Conservation (phyloP, 306 rosid species). For the Sicyos edulis region DNA sequence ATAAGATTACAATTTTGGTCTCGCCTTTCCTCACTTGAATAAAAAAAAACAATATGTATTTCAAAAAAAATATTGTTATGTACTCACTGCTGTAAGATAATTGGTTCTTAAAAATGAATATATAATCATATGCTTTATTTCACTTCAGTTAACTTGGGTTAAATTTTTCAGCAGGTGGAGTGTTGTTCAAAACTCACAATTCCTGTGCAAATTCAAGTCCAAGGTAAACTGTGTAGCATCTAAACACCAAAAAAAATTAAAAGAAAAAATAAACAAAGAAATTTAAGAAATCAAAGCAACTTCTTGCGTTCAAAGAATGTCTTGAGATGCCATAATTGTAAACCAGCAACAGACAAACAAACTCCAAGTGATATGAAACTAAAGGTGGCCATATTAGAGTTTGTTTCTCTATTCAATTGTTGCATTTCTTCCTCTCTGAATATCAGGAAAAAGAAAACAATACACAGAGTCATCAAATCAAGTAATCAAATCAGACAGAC, state of each 20-base stretch:
- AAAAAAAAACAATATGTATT: too few species aligned
- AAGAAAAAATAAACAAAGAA: background rate
- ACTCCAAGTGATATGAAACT: conserved; percentile 57
- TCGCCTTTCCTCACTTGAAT: too few species aligned
- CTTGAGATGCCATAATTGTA: conserved; percentile 83
- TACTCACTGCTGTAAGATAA: background rate
- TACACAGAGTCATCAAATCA: conserved; percentile 1
- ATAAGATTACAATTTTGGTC: too few species aligned
- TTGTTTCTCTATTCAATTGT: conserved; percentile 62
- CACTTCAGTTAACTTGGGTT: background rate
- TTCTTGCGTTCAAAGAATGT: conserved; percentile 89
- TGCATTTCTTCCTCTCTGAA: conserved; percentile 92
- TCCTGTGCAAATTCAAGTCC: background rate
- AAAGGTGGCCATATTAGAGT: conserved; percentile 66
- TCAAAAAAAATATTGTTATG: background rate
- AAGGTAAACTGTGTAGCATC: background rate
- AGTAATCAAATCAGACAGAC: background rate
- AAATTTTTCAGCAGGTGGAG: background rate
- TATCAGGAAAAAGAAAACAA: background rate
- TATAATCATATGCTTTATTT: background rate
- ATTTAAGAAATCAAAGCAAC: conserved; percentile 39
- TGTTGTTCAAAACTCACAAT: background rate
- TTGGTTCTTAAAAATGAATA: background rate
- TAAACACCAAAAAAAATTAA: background rate
- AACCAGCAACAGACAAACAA: conserved; percentile 79